Percentiles rank a stretch among this genome's conserved stretches.
Conservation (phyloP, 1,284 basidiomycete species). For the Farysia itapuensis region DNA sequence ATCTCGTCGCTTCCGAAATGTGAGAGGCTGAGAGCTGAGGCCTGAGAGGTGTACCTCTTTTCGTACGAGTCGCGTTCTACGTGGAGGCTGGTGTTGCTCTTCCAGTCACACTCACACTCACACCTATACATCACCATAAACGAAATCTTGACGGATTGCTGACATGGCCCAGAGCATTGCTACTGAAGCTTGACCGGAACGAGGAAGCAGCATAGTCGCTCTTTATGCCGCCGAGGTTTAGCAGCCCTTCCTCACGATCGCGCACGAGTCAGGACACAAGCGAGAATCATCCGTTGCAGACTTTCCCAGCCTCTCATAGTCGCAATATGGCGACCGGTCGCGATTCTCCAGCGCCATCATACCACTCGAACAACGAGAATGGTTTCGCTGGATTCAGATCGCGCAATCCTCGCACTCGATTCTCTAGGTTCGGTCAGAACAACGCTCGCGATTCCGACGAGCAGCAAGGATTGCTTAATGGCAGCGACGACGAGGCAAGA, state of each 20-base stretch:
- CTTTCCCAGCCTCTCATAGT: not conserved
- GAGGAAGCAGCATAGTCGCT: too few species aligned
- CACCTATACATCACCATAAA: too few species aligned
- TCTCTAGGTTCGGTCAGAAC: constrained; percentile 35
- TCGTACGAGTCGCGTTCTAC: too few species aligned
- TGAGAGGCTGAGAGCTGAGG: too few species aligned
- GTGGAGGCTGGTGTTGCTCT: too few species aligned
- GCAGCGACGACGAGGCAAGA: constrained; percentile 11
- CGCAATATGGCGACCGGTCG: constrained; percentile 22
- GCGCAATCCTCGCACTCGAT: constrained; percentile 19
- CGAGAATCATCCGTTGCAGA: not conserved
- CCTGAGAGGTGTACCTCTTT: too few species aligned
- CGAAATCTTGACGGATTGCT: too few species aligned
- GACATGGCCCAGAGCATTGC: too few species aligned
- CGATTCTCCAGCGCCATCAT: constrained; percentile 27
- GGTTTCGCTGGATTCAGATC: constrained; percentile 34
- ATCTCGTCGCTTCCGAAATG: too few species aligned
- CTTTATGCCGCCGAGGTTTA: too few species aligned
- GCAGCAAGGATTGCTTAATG: constrained; percentile 31
- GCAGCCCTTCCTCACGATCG: not conserved
- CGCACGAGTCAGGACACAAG: not conserved
- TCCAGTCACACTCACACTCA: too few species aligned
- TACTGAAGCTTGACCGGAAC: too few species aligned
- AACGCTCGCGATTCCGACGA: constrained; percentile 31
- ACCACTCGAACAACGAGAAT: constrained; percentile 17